phyloP scores from a whole-genome alignment of 164 flowering plant species.

The Annona squamosa region DNA sequence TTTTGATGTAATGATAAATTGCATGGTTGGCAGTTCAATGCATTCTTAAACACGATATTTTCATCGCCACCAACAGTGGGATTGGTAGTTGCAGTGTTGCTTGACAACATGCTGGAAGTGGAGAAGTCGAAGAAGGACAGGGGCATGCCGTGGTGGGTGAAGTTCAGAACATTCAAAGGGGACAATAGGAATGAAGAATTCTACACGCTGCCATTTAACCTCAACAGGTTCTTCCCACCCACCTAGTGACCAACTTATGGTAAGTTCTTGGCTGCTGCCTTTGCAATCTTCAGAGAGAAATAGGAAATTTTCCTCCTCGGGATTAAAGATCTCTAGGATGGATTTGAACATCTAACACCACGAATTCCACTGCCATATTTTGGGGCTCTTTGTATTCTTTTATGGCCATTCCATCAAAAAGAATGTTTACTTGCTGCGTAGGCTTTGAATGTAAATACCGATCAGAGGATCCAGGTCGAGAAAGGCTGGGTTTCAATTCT shows the following conservation, averaged over 20 bases:
- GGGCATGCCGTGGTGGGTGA: slow-evolving; percentile 99
- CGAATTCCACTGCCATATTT: neutral
- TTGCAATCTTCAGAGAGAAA: neutral
- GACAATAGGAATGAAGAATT: slow-evolving; percentile 96
- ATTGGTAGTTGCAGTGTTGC: slow-evolving; percentile 72
- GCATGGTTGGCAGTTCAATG: slow-evolving; percentile 67
- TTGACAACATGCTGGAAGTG: slow-evolving; percentile 90
- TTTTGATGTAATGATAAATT: neutral
- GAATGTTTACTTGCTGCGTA: neutral
- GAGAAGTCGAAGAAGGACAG: slow-evolving; percentile 82
- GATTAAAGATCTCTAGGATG: neutral
- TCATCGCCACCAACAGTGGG: slow-evolving; percentile 82
- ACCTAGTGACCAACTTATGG: slow-evolving; percentile 18
- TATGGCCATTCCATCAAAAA: neutral
- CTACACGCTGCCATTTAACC: slow-evolving; percentile 94
- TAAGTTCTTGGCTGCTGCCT: neutral
- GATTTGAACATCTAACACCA: neutral
- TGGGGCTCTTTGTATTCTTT: neutral
- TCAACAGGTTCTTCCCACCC: slow-evolving; percentile 91
- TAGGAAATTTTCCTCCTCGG: neutral
- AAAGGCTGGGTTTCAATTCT: neutral
- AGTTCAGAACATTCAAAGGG: slow-evolving; percentile 88
- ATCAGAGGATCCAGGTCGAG: neutral
- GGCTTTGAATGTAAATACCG: neutral
- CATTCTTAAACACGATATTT: slow-evolving; percentile 77